Conservation (phyloP, 495 filamentous ascomycete species). For the Arthonia radiata region DNA sequence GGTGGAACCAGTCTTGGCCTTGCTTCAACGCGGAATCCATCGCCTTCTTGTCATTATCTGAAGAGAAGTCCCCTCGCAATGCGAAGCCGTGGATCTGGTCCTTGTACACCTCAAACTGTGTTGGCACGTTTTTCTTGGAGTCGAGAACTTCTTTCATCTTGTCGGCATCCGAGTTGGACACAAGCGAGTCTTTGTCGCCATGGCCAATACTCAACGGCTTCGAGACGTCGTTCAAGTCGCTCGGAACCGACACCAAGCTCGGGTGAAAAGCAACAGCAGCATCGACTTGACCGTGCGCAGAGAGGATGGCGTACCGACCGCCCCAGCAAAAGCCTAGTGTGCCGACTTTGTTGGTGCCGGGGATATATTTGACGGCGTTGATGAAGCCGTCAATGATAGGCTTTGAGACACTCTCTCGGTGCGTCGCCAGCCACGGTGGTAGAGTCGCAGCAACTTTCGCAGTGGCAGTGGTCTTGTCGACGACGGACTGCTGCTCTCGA, state of each 20-base stretch:
- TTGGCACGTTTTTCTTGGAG: too few relatives aligned
- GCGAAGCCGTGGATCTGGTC: too few relatives aligned
- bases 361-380: conserved; percentile 7
- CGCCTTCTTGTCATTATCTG: too few relatives aligned
- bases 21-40: too few relatives aligned
- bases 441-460: conserved; percentile 10
- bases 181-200: conserved; percentile 10
- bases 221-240: conserved; percentile 9
- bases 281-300: conserved; percentile 6
- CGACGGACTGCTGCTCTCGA: conserved; percentile 6
- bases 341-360: conserved; percentile 12
- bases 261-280: conserved; percentile 12
- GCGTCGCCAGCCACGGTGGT: conserved; percentile 9
- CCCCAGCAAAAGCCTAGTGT: conserved; percentile 14
- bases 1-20: too few relatives aligned
- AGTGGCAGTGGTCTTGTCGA: conserved; percentile 6
- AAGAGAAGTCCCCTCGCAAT: too few relatives aligned
- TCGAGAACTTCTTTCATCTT: conserved; percentile 19
- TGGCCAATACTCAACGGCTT: conserved; percentile 10
- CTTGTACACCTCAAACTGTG: too few relatives aligned
- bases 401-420: conserved; percentile 10
- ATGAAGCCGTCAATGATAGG: conserved; percentile 13
- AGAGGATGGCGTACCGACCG: conserved; percentile 10
- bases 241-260: conserved; percentile 8
- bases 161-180: conserved; percentile 7